Base-by-base conservation (phyloP, 2,329 filamentous ascomycete species). In the Fusarium robinianum region DNA sequence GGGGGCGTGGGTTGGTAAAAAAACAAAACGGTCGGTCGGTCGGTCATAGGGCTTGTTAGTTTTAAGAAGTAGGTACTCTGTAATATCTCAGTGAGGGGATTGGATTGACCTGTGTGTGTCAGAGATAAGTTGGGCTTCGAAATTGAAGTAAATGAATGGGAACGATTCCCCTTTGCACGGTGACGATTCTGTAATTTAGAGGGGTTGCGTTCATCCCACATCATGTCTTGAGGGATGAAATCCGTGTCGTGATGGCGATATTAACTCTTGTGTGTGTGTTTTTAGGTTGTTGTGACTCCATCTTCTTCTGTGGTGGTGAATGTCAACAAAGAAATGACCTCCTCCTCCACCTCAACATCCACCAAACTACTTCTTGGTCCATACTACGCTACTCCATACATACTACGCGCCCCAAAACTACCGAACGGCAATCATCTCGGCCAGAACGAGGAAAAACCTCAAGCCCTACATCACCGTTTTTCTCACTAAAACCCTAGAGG, bases 341-440 rank as follows among this genome's bases (percentile, higher is more conserved):
- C 21, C 38, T 16, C 36, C 29, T 12, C 27, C 40, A 21, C 23
- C 10, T 18, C 29, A 8, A 14, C 10, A 8, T 15, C 32, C 21
- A 24, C n/a, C 23, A 8, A 24, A 4, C 5, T n/a, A 5, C 23
- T 10, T 11, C 19, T 3, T 14, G 14, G 30, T 34, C n/a, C 17
- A 39, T 31, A 11, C 24, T 54, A 54, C 51, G 46, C 46, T 33
- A 54, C 39, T 34, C 49, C 42, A 54, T 51, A 54, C 30, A 34
- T 41, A 54, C n/a, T n/a, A n/a, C n/a, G n/a, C n/a, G n/a, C n/a
- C n/a, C n/a, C n/a, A n/a, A n/a, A 51, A 36, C 36, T 38, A 30
- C 49, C 25, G 27, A 55, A 50, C 12, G 3, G 33, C 11, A 35
- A 51, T 51, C 46, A 24, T 33, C 24, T 15, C 14, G 19, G 8